Conservation (phyloP, 2,329 filamentous ascomycete species). For the Pseudovirgaria hyperparasitica region DNA sequence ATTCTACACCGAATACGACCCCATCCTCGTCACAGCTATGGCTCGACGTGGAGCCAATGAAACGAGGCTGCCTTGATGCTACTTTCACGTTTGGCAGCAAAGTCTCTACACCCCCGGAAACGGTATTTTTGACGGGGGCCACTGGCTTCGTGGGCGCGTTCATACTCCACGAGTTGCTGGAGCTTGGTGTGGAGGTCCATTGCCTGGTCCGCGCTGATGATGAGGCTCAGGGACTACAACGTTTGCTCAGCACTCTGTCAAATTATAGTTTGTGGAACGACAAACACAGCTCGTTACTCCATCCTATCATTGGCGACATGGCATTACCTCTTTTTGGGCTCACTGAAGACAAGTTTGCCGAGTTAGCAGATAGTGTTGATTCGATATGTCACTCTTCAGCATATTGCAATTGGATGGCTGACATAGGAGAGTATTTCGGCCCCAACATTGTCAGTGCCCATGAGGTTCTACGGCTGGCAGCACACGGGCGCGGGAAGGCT, state of each 20-base stretch:
- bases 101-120: background rate
- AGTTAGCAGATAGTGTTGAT: constrained; percentile 3
- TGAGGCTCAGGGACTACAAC: constrained; percentile 1
- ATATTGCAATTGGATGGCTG: constrained; percentile 4
- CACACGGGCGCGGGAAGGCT: constrained; percentile 3
- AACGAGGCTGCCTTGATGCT: constrained; percentile 3
- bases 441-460: constrained; percentile 4
- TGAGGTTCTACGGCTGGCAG: constrained; percentile 4
- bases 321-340: constrained; percentile 3
- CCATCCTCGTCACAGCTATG: too few relatives aligned
- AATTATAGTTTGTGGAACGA: constrained; percentile 3
- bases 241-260: background rate
- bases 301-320: constrained; percentile 3
- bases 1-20: background rate
- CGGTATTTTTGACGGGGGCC: constrained; percentile 4
- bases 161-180: constrained; percentile 4
- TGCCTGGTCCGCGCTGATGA: constrained; percentile 4
- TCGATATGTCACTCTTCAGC: constrained; percentile 3
- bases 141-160: constrained; percentile 6
- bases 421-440: constrained; percentile 3
- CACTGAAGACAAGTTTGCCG: constrained; percentile 1
- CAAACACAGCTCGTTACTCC: constrained; percentile 1
- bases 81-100: constrained; percentile 3
- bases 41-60: constrained; percentile 2
- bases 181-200: constrained; percentile 3